phyloP scores from a whole-genome alignment of 768 basidiomycete genomes.

The Kondoa malvinella region DNA sequence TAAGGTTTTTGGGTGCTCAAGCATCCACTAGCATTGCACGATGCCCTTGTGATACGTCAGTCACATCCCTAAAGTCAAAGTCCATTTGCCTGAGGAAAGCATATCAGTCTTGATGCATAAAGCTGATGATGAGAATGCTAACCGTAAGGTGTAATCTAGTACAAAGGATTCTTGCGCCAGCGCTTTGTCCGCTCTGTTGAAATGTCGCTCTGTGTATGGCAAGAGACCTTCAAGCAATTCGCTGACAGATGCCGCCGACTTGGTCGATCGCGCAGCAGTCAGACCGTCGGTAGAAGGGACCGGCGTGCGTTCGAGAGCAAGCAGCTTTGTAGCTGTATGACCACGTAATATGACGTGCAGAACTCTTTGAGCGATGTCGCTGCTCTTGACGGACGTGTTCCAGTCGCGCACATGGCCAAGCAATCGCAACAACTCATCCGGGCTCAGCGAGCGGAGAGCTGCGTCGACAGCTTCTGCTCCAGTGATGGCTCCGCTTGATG shows the following conservation, averaged over 20 bases:
- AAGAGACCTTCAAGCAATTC: slow-evolving; percentile 71
- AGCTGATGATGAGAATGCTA: not conserved
- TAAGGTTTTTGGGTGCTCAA: not conserved
- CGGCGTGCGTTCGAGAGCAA: slow-evolving; percentile 42
- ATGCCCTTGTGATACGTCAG: not conserved
- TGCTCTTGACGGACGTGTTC: slow-evolving; percentile 88
- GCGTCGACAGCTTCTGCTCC: slow-evolving; percentile 60
- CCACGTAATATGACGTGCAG: slow-evolving; percentile 65
- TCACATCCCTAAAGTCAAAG: not conserved
- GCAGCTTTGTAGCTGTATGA: slow-evolving; percentile 55
- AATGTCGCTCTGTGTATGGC: slow-evolving; percentile 88
- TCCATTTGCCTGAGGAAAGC: not conserved
- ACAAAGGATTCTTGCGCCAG: slow-evolving; percentile 89
- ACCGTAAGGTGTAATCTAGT: slow-evolving; percentile 45
- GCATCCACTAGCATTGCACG: not conserved
- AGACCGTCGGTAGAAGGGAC: slow-evolving; percentile 16
- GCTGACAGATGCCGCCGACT: slow-evolving; percentile 34
- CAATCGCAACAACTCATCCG: slow-evolving; percentile 60
- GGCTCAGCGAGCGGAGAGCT: slow-evolving; percentile 54
- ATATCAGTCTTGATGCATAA: not conserved
- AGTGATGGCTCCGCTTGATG: slow-evolving; percentile 31
- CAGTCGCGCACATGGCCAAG: slow-evolving; percentile 70
- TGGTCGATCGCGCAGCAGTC: slow-evolving; percentile 29
- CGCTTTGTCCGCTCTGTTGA: slow-evolving; percentile 55
- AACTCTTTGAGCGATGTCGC: slow-evolving; percentile 64